Conservation (phyloP, 176 grass and related monocot species). For the Oryza punctata region DNA sequence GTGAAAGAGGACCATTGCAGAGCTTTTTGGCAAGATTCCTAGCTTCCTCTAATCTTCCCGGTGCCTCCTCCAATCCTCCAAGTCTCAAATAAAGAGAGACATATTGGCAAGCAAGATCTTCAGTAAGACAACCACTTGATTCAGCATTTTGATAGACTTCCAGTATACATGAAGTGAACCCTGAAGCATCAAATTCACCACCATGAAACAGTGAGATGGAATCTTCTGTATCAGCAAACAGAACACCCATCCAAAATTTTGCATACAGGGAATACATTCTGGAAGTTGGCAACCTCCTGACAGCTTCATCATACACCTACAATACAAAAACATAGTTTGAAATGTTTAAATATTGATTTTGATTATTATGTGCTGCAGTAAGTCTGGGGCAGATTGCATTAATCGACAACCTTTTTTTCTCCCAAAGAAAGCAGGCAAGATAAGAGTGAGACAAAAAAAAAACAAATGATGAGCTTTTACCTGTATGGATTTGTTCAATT, state of each 20-base stretch:
- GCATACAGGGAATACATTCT: conserved; percentile 90
- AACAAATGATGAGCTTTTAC: conserved; percentile 35
- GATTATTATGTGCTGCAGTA: not conserved
- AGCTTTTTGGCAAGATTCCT: conserved; percentile 71
- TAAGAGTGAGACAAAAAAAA: conserved; percentile 1
- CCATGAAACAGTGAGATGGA: conserved; percentile 47
- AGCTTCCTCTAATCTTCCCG: conserved; percentile 61
- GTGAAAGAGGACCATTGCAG: conserved; percentile 64
- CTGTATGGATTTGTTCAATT: conserved; percentile 71
- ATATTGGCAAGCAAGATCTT: conserved; percentile 76
- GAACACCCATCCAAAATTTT: conserved; percentile 71
- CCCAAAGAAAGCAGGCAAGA: not conserved
- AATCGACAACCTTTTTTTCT: not conserved
- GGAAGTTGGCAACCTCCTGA: conserved; percentile 64
- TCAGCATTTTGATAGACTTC: conserved; percentile 76
- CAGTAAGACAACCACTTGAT: conserved; percentile 57
- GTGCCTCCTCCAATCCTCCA: conserved; percentile 67
- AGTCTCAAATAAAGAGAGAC: conserved; percentile 63
- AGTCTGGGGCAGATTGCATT: not conserved
- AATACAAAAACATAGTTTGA: conserved; percentile 17
- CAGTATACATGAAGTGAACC: conserved; percentile 55
- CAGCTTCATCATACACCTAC: conserved; percentile 86
- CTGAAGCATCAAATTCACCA: conserved; percentile 48
- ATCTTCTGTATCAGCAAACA: conserved; percentile 51
- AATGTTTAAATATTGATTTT: not conserved